These are phyloP conservation scores for Ophiostoma ips DNA, from an alignment of 2,329 filamentous ascomycete species.

Conservation along the genomic window DNA sequence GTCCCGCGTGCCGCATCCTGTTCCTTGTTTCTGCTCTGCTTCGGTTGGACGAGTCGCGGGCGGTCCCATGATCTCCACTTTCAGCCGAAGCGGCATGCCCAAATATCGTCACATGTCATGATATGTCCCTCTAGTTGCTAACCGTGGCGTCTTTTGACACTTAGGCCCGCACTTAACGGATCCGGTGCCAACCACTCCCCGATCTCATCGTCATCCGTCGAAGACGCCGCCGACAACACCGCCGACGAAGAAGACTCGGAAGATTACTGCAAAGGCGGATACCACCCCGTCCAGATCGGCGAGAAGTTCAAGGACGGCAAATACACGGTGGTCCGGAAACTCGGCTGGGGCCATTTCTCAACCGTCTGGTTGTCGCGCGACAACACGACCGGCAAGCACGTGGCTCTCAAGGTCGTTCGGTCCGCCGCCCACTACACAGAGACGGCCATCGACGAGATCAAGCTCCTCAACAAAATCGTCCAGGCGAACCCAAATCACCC, in stretches of 20 bases:
- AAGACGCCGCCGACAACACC: constrained; percentile 79
- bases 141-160: constrained; percentile 12
- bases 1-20: not conserved
- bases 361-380: constrained; percentile 80
- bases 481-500: constrained; percentile 90
- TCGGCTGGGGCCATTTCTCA: constrained; percentile 98
- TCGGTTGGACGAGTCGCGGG: too few relatives aligned
- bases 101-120: too few relatives aligned
- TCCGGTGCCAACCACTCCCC: constrained; percentile 56
- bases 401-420: constrained; percentile 93
- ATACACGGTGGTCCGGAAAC: constrained; percentile 90
- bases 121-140: not conserved
- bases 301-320: constrained; percentile 96
- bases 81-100: too few relatives aligned
- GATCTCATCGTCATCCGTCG: constrained; percentile 61
- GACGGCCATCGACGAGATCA: constrained; percentile 97
- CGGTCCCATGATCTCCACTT: too few relatives aligned
- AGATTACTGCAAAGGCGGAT: constrained; percentile 98
- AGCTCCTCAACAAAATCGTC: constrained; percentile 92
- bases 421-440: constrained; percentile 98
- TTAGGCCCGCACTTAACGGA: constrained; percentile 37
- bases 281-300: constrained; percentile 86
- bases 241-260: constrained; percentile 98
- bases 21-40: constrained; percentile 6
- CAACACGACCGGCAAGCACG: constrained; percentile 80